Conservation (phyloP, 2,329 filamentous ascomycete genomes). For the Neopestalotiopsis sp. region DNA sequence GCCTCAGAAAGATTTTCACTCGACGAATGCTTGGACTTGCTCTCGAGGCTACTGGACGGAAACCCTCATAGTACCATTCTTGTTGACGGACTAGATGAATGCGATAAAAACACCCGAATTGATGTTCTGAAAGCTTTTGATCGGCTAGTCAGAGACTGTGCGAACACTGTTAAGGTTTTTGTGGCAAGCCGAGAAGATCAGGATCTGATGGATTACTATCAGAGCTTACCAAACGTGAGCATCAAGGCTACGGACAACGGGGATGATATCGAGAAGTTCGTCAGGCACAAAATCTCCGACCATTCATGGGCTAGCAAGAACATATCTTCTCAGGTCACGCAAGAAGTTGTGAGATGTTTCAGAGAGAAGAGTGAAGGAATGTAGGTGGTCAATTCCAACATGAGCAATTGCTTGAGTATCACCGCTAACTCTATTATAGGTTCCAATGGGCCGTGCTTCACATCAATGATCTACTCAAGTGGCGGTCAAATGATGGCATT, state of each 20-base stretch:
- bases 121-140: background rate
- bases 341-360: background rate
- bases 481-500: background rate
- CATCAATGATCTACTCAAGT: background rate
- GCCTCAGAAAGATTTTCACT: background rate
- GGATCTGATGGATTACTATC: background rate
- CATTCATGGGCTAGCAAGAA: background rate
- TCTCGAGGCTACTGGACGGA: background rate
- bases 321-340: background rate
- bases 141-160: background rate
- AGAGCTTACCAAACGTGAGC: background rate
- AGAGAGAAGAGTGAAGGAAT: background rate
- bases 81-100: background rate
- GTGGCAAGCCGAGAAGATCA: background rate
- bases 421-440: background rate
- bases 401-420: background rate
- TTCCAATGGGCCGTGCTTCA: background rate
- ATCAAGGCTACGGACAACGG: background rate
- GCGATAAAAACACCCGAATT: background rate
- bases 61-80: background rate
- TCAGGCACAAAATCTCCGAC: background rate
- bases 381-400: background rate
- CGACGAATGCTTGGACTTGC: background rate
- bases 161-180: background rate
- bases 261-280: background rate